phyloP scores from a whole-genome alignment of 805 yeast species.

The Cyberlindnera meyerae region DNA sequence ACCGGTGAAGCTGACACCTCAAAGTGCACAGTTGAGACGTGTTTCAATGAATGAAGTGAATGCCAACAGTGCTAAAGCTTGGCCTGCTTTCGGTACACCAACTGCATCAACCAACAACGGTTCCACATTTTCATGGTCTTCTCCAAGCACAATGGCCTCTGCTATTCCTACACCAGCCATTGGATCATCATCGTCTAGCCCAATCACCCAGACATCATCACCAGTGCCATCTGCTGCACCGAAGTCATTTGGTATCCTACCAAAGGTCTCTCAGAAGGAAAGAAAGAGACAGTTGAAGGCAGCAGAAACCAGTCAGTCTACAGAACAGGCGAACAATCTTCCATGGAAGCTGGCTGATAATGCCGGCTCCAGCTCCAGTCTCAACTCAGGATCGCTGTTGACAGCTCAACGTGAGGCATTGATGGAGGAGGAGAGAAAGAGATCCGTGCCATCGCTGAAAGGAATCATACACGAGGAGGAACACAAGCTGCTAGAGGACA shows the following conservation, averaged over 20 bases:
- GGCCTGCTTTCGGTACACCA: constrained; percentile 12
- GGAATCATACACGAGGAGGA: constrained; percentile 47
- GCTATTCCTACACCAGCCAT: constrained; percentile 1
- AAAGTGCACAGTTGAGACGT: too few relatives aligned
- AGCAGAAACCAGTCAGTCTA: neutral
- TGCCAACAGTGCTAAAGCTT: neutral
- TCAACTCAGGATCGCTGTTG: constrained; percentile 15
- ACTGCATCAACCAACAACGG: constrained; percentile 5
- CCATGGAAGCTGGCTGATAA: constrained; percentile 22
- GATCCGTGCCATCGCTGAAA: constrained; percentile 30
- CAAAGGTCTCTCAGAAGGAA: constrained; percentile 50
- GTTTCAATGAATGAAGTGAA: neutral
- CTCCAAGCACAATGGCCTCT: neutral
- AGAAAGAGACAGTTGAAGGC: constrained; percentile 40
- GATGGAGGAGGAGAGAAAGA: constrained; percentile 1
- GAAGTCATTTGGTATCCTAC: constrained; percentile 1
- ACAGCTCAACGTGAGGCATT: constrained; percentile 20
- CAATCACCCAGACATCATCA: constrained; percentile 10
- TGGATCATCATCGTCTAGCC: constrained; percentile 13
- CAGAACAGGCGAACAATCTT: constrained; percentile 1
- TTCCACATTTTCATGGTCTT: constrained; percentile 11
- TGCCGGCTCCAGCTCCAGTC: constrained; percentile 3
- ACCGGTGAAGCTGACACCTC: too few relatives aligned
- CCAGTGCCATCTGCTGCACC: neutral
- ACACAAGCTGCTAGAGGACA: constrained; percentile 31